phyloP scores from a whole-genome alignment of 148 eudicot genomes.

The Nyssa sinensis region DNA sequence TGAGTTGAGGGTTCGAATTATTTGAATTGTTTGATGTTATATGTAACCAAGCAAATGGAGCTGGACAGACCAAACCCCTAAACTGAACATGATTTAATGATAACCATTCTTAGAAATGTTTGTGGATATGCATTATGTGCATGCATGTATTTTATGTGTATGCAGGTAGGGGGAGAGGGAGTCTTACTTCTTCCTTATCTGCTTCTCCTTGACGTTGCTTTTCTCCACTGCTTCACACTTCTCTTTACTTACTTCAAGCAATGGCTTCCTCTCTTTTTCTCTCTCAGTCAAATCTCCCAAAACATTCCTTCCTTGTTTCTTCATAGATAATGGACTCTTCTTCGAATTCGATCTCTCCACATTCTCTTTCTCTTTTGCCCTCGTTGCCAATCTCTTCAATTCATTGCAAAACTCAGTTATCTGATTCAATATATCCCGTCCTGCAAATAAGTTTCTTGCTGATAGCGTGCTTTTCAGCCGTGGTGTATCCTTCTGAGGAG shows the following conservation, averaged over 20 bases:
- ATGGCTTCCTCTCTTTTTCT: slow-evolving; percentile 58
- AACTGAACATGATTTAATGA: background rate
- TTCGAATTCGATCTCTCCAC: slow-evolving; percentile 17
- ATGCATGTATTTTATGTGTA: background rate
- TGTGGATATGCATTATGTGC: background rate
- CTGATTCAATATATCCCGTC: slow-evolving; percentile 61
- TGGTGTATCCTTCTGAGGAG: slow-evolving; percentile 21
- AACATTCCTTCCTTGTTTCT: slow-evolving; percentile 8
- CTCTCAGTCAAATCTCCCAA: slow-evolving; percentile 16
- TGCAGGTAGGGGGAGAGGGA: no score
- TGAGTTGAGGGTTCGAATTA: no score
- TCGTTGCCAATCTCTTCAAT: slow-evolving; percentile 61
- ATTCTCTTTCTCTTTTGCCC: slow-evolving; percentile 42
- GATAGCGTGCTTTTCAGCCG: slow-evolving; percentile 61
- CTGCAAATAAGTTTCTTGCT: slow-evolving; percentile 70
- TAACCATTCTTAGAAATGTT: no score
- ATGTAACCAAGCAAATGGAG: background rate
- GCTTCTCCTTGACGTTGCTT: slow-evolving; percentile 34
- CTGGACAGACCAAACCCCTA: background rate
- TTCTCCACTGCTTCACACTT: slow-evolving; percentile 29
- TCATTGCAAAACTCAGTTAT: slow-evolving; percentile 74
- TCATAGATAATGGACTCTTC: slow-evolving; percentile 12
- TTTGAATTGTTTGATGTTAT: no score
- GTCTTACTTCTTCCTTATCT: slow-evolving; percentile 50
- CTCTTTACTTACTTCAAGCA: slow-evolving; percentile 48